Conservation (phyloP, 495 filamentous ascomycete genomes). For the Astrothelium macrocarpum region DNA sequence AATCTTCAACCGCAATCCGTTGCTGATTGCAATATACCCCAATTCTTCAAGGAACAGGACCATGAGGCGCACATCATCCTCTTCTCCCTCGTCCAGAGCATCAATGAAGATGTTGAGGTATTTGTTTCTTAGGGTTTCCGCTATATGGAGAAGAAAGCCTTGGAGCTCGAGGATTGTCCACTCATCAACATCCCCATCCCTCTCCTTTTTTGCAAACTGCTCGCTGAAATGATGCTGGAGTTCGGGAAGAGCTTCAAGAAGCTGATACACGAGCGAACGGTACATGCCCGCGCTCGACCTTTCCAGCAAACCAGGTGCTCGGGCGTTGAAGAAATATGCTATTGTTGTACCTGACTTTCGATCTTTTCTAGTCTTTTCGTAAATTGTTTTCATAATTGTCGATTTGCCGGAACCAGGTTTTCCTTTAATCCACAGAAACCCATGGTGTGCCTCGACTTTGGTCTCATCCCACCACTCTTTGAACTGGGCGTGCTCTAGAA, state of each 20-base stretch:
- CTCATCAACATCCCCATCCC: neutral
- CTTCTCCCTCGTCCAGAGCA: conserved; percentile 35
- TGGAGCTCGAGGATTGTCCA: neutral
- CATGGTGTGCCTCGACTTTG: conserved; percentile 10
- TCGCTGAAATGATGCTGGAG: neutral
- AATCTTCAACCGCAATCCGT: neutral
- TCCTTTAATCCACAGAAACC: conserved; percentile 24
- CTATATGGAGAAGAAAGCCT: conserved; percentile 12
- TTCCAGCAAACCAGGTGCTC: neutral
- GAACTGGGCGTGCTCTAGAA: neutral
- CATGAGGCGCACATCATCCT: conserved; percentile 9
- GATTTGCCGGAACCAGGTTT: conserved; percentile 26
- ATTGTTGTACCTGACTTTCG: neutral
- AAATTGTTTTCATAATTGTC: neutral
- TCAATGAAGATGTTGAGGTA: conserved; percentile 30
- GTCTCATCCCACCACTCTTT: neutral
- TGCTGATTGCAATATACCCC: neutral
- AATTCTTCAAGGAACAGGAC: conserved; percentile 23
- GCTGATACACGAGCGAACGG: neutral
- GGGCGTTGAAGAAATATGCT: neutral
- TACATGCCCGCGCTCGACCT: neutral
- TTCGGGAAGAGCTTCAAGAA: neutral
- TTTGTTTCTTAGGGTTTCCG: conserved; percentile 17
- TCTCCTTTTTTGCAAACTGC: neutral
- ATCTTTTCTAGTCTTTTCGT: neutral